A percentile compares a stretch with the other conserved stretches of the same genome.
Conservation (phyloP, 2,329 filamentous ascomycete genomes). For the Sclerotinia minor region DNA sequence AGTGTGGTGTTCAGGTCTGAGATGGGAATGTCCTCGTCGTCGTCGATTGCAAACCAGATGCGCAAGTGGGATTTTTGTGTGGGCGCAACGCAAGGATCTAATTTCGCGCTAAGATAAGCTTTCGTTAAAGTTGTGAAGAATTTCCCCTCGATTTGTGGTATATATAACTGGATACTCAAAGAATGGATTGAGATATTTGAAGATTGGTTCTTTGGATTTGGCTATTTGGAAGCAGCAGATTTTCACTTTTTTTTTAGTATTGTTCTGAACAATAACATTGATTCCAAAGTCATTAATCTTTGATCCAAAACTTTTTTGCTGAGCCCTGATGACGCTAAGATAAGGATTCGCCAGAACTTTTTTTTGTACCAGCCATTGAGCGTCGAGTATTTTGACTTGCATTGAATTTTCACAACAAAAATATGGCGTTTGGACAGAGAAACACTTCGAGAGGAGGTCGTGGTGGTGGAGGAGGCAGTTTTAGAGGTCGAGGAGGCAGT, state of each 20-base stretch:
- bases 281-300: conserved; percentile 14
- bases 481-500: conserved; percentile 35
- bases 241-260: not conserved
- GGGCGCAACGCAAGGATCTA: conserved; percentile 25
- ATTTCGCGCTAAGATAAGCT: conserved; percentile 53
- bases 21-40: conserved; percentile 23
- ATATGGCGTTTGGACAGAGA: conserved; percentile 33
- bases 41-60: conserved; percentile 25
- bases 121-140: conserved; percentile 22
- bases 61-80: conserved; percentile 27
- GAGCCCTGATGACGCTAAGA: conserved; percentile 28
- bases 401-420: not conserved
- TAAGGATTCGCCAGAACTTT: conserved; percentile 25
- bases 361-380: conserved; percentile 18
- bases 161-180: not conserved
- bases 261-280: conserved; percentile 15
- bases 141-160: conserved; percentile 20
- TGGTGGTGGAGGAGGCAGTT: conserved; percentile 29
- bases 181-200: not conserved
- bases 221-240: not conserved
- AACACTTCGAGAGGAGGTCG: conserved; percentile 32
- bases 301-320: conserved; percentile 1
- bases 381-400: not conserved
- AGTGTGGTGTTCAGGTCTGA: conserved; percentile 15
- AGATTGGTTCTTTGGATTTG: not conserved